phyloP scores from a whole-genome alignment of 2,329 filamentous ascomycete species.

The Neonectria faginata region DNA sequence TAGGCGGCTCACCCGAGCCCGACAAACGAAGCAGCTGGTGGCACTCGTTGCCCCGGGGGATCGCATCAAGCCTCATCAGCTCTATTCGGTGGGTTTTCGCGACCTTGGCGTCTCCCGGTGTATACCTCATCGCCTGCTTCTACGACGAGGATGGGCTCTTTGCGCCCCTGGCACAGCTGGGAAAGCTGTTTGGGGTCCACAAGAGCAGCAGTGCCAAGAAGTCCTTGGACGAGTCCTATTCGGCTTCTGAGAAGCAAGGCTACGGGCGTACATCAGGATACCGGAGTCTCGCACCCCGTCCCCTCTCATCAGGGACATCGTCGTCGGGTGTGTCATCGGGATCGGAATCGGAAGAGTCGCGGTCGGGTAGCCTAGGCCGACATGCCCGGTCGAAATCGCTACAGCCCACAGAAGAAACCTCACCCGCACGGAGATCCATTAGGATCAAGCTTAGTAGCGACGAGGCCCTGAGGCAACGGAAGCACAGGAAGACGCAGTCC shows the following conservation, averaged over 20 bases:
- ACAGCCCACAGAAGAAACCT: slow-evolving; percentile 70
- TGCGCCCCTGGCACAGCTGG: slow-evolving; percentile 79
- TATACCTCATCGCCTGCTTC: slow-evolving; percentile 85
- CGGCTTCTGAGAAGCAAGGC: slow-evolving; percentile 44
- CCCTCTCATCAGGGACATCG: slow-evolving; percentile 54
- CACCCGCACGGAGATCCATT: slow-evolving; percentile 80
- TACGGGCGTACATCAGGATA: slow-evolving; percentile 46
- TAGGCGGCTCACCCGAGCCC: slow-evolving; percentile 51
- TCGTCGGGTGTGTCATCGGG: slow-evolving; percentile 79
- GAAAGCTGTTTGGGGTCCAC: slow-evolving; percentile 68
- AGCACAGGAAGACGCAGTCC: slow-evolving; percentile 72
- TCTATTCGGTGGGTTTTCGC: slow-evolving; percentile 83
- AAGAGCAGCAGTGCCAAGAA: slow-evolving; percentile 59
- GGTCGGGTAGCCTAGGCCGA: slow-evolving; percentile 48
- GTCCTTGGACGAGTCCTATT: slow-evolving; percentile 42
- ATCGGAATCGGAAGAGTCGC: slow-evolving; percentile 70
- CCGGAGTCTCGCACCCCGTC: slow-evolving; percentile 44
- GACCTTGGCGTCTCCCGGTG: slow-evolving; percentile 81
- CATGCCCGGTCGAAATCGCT: slow-evolving; percentile 74
- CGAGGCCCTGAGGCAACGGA: slow-evolving; percentile 78
- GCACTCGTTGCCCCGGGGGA: slow-evolving; percentile 72
- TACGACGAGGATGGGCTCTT: slow-evolving; percentile 85
- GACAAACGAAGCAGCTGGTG: slow-evolving; percentile 59
- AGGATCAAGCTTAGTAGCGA: slow-evolving; percentile 91
- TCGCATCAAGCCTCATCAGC: slow-evolving; percentile 78